Conservation (phyloP, 2,329 filamentous ascomycete species). For the Xylaria sp. region DNA sequence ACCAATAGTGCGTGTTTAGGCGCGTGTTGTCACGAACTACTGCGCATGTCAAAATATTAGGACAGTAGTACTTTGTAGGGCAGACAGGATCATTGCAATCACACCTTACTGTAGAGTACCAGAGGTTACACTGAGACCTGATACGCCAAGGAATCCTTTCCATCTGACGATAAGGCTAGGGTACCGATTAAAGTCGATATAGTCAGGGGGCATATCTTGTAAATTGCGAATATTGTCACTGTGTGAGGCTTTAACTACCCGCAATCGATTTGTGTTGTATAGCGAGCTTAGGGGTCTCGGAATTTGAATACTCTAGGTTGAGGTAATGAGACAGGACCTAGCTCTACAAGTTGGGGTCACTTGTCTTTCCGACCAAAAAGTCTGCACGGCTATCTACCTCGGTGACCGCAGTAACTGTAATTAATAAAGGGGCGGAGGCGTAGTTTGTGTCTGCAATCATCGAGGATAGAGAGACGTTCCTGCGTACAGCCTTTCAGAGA, state of each 20-base stretch:
- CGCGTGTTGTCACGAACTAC: not conserved
- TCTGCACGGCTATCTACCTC: constrained; percentile 12
- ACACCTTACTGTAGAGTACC: constrained; percentile 1
- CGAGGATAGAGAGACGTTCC: constrained; percentile 12
- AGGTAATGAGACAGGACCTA: not conserved
- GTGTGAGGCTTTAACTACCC: not conserved
- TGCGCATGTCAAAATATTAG: not conserved
- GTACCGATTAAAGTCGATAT: constrained; percentile 10
- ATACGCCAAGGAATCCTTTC: constrained; percentile 37
- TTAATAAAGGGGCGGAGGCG: not conserved
- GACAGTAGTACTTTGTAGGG: not conserved
- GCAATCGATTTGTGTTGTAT: not conserved
- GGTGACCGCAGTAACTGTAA: constrained; percentile 19
- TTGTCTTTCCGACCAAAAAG: constrained; percentile 6
- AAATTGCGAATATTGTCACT: not conserved
- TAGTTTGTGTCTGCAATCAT: not conserved
- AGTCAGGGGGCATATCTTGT: constrained; percentile 2
- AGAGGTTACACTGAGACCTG: constrained; percentile 27
- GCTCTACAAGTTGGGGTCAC: constrained; percentile 3
- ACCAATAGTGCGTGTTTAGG: not conserved
- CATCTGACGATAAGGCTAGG: constrained; percentile 4
- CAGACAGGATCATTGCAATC: constrained; percentile 7
- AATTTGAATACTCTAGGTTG: not conserved
- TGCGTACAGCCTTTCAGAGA: constrained; percentile 1
- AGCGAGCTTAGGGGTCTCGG: not conserved